phyloP scores from a whole-genome alignment of 2,329 filamentous ascomycete genomes.

The Talaromyces rugulosus region DNA sequence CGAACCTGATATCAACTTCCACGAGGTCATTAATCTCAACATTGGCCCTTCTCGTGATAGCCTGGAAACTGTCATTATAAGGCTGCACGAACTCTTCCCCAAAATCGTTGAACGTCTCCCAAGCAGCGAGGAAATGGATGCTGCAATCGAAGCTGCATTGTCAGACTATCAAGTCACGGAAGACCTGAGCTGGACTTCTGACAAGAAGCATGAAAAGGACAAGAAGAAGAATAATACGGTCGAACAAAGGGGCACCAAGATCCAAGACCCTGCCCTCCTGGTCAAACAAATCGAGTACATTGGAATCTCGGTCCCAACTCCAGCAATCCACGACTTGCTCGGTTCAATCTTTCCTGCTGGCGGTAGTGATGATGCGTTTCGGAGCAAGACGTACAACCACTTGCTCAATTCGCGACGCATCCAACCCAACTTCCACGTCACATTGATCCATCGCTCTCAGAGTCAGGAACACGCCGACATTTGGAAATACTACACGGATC shows the following conservation, averaged over 20 bases:
- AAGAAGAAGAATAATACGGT: slow-evolving; percentile 13
- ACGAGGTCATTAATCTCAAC: slow-evolving; percentile 79
- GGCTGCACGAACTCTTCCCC: slow-evolving; percentile 73
- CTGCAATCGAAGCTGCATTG: slow-evolving; percentile 70
- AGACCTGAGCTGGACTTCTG: slow-evolving; percentile 60
- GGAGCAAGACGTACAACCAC: slow-evolving; percentile 67
- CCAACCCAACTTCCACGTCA: slow-evolving; percentile 87
- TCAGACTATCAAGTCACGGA: slow-evolving; percentile 75
- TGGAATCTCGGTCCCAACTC: slow-evolving; percentile 51
- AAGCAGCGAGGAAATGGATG: slow-evolving; percentile 67
- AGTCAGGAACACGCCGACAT: slow-evolving; percentile 60
- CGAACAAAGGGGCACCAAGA: slow-evolving; percentile 7
- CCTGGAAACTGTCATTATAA: slow-evolving; percentile 70
- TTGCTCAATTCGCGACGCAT: slow-evolving; percentile 70
- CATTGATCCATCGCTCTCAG: slow-evolving; percentile 75
- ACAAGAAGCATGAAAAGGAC: slow-evolving; percentile 42
- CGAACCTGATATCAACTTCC: slow-evolving; percentile 76
- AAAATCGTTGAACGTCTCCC: slow-evolving; percentile 66
- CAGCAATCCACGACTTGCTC: slow-evolving; percentile 55
- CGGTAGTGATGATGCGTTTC: slow-evolving; percentile 39
- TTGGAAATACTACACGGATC: slow-evolving; percentile 69
- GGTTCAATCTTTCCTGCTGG: slow-evolving; percentile 61
- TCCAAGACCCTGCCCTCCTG: slow-evolving; percentile 29
- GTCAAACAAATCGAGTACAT: slow-evolving; percentile 64
- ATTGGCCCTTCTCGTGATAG: slow-evolving; percentile 78